Evolutionary conservation across 2,329 filamentous ascomycete genomes (phyloP), one percentile per base, ranked within the genome.

Genomic region (Botrytis hyacinthi): DNA sequence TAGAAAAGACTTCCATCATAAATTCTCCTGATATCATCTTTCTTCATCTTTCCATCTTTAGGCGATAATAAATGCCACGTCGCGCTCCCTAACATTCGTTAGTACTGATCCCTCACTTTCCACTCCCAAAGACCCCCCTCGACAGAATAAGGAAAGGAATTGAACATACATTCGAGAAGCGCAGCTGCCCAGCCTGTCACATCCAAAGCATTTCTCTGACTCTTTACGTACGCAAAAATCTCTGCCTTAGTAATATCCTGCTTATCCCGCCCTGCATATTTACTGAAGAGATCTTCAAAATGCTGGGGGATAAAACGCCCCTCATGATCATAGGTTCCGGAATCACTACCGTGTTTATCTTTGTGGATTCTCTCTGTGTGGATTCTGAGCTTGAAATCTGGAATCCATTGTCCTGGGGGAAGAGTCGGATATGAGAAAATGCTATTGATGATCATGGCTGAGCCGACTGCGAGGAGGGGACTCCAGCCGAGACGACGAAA

Each of bases 21-120:
- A 9, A 87, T 81, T 12, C 84, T 78, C n/a, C 86, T 79, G 29
- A 88, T 82, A 71, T 90, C 88, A 63, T 90, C 87, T 80, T 90
- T 90, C 77, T 80, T 83, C 81, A 90, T 84, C 69, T 82, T 82
- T 0, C 88, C 88, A 77, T 90, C 86, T 59, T 84, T 83, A 0
- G 88, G 87, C 85, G 85, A 86, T 9, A 89, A 80, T 62, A 90
- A 81, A 26, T 89, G 77, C 73, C 86, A 88, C 0, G 85, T 85
- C 0, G 85, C 86, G 4, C 83, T 76, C 84, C 84, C 84, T 83
- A 35, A 22, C 46, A 18, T n/a, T 14, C 2, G 57, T 54, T 44
- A 65, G 32, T 18, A 72, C 22, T 22, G 22, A n/a, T n/a, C 2
- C 32, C 20, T 26, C n/a, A 65, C 0, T 18, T 8, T 22, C 29